Percentiles rank a stretch among this genome's conserved stretches.
These are phyloP conservation scores for Botrytis galanthina DNA, from an alignment of 2,329 filamentous ascomycete genomes.

Conservation along the genomic window DNA sequence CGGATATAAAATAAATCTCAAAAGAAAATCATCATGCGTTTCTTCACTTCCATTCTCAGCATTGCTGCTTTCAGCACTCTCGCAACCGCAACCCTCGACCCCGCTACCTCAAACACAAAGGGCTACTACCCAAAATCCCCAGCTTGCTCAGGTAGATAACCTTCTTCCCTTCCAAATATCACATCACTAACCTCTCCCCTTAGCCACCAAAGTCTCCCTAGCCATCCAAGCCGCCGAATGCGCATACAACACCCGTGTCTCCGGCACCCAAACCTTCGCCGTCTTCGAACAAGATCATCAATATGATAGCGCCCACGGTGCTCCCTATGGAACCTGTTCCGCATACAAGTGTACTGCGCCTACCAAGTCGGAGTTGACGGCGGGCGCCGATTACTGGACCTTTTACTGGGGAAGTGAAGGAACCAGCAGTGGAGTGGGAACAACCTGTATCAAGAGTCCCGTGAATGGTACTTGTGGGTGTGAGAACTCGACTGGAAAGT, in stretches of 20 bases:
- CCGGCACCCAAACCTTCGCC: conserved; percentile 12
- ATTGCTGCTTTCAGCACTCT: conserved; percentile 4
- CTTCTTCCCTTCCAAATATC: no score
- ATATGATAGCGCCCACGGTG: background rate
- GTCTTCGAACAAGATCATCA: conserved; percentile 7
- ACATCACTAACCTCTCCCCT: background rate
- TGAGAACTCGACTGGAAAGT: conserved; percentile 1
- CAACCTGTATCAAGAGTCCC: background rate
- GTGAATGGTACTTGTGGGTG: conserved; percentile 5
- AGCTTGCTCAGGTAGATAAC: background rate
- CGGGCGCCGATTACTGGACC: background rate
- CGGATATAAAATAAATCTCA: background rate
- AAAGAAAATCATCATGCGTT: background rate
- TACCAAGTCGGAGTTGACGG: background rate
- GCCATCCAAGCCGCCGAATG: conserved; percentile 20
- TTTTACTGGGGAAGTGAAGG: conserved; percentile 8
- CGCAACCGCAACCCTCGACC: conserved; percentile 14
- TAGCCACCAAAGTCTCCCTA: background rate
- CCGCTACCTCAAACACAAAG: conserved; percentile 10
- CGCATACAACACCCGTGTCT: conserved; percentile 10
- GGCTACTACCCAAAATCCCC: background rate
- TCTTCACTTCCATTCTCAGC: conserved; percentile 11
- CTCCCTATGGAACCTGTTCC: conserved; percentile 6
- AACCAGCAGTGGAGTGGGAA: background rate
- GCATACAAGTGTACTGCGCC: conserved; percentile 11